Evolutionary conservation across 75 land plant species (phyloP), one percentile per base, ranked within the genome.

Genomic region (Larix kaempferi): DNA sequence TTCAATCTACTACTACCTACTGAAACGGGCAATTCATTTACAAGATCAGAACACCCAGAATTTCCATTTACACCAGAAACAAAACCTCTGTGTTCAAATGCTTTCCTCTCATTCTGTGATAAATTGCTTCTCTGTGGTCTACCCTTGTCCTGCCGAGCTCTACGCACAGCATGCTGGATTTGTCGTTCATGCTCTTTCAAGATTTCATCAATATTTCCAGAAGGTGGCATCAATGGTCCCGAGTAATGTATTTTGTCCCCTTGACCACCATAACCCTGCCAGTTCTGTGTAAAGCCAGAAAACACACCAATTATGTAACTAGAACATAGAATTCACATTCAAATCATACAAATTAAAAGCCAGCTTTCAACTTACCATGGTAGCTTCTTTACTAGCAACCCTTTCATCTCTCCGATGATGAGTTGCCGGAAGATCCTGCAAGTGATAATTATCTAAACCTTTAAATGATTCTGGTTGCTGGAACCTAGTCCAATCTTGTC

Each of bases 161-260:
- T 88, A 55, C 93, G 83, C 29, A 81, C 88, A 21, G 83, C 91
- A 74, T 88, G 90, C 77, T 94, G 94, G n/a, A 92, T 81, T 49
- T 90, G 96, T 16, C 91, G 92, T 39, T 89, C 94, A 74, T 92
- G 96, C 11, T 92, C 92, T 76, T 88, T 93, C 29, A 90, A 83
- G 83, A 90, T 79, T 77, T 92, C 89, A 23, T 94, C 96, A 78
- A 86, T 73, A 56, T 94, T 90, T 56, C 88, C 89, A 33, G 96
- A 86, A 2, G 84, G 86, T 21, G 81, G 87, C 0, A 91, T 5
- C 29, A 93, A 77, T 10, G 96, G 96, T 14, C 96, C 96, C 6
- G 96, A 93, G 80, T 88, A 90, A 60, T 92, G 92, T 65, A 92
- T 92, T 58, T 91, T 90, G 59, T 87, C 87, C 63, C 85, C 89